A percentile compares a stretch with the other conserved stretches of the same genome.
Evolutionary conservation across 352 stramenopile species (phyloP).

Genomic region (Pythium biforme): DNA sequence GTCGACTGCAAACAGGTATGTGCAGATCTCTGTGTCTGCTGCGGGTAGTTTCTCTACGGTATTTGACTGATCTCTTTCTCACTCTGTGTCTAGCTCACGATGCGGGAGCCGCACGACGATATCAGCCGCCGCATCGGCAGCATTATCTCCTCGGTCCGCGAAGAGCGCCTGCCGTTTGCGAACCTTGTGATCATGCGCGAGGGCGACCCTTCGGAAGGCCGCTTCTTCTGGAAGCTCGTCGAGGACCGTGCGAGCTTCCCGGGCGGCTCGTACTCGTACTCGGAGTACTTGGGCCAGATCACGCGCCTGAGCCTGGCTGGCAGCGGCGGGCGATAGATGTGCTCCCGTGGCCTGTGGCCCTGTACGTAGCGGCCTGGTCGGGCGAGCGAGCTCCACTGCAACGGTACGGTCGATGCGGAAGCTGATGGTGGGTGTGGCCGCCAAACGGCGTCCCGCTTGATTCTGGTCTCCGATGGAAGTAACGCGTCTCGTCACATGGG

Average conservation of each 20-base stretch:
- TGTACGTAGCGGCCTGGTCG: conserved; percentile 11
- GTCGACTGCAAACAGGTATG: conserved; percentile 88
- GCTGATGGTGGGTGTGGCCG: not conserved
- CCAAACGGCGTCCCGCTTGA: not conserved
- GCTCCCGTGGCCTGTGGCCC: not conserved
- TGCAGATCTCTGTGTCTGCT: not conserved
- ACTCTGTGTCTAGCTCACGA: conserved; percentile 51
- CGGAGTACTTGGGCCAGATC: conserved; percentile 95
- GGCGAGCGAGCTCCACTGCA: not conserved
- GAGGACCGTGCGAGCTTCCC: conserved; percentile 98
- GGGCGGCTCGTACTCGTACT: conserved; percentile 97
- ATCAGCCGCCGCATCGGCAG: conserved; percentile 79
- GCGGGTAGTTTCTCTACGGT: not conserved
- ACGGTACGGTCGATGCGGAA: not conserved
- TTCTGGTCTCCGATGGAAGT: too few relatives aligned
- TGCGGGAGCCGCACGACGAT: conserved; percentile 85
- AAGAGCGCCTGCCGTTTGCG: conserved; percentile 81
- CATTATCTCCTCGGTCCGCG: conserved; percentile 89
- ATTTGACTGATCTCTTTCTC: conserved; percentile 6
- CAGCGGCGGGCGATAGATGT: conserved; percentile 58
- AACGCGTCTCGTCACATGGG: not conserved
- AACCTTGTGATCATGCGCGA: conserved; percentile 93
- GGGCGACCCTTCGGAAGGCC: conserved; percentile 91
- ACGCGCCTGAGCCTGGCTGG: conserved; percentile 66
- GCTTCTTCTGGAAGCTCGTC: conserved; percentile 97